Evolutionary conservation across 768 basidiomycete genomes (phyloP), one percentile per base, ranked within the genome.

Genomic region (Steccherinum ochraceum): DNA sequence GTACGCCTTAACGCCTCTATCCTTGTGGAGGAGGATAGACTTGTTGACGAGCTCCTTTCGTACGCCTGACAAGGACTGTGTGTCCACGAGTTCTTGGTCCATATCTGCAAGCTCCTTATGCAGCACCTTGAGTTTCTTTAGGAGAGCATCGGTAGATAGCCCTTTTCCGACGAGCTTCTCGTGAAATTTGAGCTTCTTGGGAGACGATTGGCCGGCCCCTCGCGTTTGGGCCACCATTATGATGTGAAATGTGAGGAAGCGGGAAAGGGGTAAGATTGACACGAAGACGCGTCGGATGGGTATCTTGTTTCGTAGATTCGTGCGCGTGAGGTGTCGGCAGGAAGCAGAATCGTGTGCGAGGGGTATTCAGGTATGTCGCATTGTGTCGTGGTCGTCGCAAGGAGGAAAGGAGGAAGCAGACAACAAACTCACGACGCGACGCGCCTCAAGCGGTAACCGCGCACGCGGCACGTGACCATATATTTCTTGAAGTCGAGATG

Each of bases 1-100:
- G 59, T 89, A 94, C 0, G 94, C 94, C 67, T 96, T 98, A 57
- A 99, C 93, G 21, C 93, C 93, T 40, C 87, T 78, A 67, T 99
- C 96, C 67, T 91, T 96, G 75, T 97, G 93, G 24, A 96, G 81
- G 23, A 98, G 77, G 26, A 98, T 80, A 3, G 84, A 79, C 0
- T 78, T 79, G 65, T 76, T 76, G 52, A 94, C 79, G 62, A 98
- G 82, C 60, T 96, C 92, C 46, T 85, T 80, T 53, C 84, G 81
- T 21, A 84, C 83, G 24, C 72, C 64, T 51, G 73, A 68, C 49
- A 99, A 80, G 0, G 93, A 91, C 47, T 64, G 60, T 26, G 79
- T 74, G 65, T 96, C 93, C 62, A 91, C 81, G 40, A 71, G 69
- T 59, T 96, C 94, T 68, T 97, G 95, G 62, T 96, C 94, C 56